Conservation (phyloP, 2,329 filamentous ascomycete species). For the Aureobasidium sp. region DNA sequence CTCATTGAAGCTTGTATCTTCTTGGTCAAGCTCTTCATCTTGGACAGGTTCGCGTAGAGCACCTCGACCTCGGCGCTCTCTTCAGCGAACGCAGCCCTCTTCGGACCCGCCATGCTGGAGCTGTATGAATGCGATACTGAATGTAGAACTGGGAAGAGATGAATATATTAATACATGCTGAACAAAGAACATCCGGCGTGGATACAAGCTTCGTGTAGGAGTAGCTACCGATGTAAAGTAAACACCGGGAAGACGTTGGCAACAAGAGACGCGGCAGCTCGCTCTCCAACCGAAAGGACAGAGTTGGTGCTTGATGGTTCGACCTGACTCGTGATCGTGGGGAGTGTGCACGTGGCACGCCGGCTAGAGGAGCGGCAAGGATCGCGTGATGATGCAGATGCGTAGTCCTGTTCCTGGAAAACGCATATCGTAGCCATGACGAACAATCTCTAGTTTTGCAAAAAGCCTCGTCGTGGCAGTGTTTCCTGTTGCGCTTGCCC, state of each 20-base stretch:
- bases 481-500: not conserved
- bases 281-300: not conserved
- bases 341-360: not conserved
- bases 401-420: not conserved
- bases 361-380: not conserved
- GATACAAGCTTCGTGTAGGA: not conserved
- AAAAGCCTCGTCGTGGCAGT: not conserved
- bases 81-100: conserved; percentile 53
- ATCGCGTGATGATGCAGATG: conserved; percentile 8
- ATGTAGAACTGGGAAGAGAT: not conserved
- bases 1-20: conserved; percentile 87
- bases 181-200: not conserved
- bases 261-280: not conserved
- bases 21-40: conserved; percentile 87
- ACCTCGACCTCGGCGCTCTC: conserved; percentile 64
- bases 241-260: not conserved
- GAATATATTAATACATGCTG: not conserved
- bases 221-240: not conserved
- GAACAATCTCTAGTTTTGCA: not conserved
- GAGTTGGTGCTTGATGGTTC: not conserved
- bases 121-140: not conserved
- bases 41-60: conserved; percentile 67
- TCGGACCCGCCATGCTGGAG: conserved; percentile 45
- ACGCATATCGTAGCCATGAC: conserved; percentile 15
- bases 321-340: not conserved